These are phyloP conservation scores for Wickerhamiella cacticola DNA, from an alignment of 805 yeast genomes.

Conservation along the genomic window DNA sequence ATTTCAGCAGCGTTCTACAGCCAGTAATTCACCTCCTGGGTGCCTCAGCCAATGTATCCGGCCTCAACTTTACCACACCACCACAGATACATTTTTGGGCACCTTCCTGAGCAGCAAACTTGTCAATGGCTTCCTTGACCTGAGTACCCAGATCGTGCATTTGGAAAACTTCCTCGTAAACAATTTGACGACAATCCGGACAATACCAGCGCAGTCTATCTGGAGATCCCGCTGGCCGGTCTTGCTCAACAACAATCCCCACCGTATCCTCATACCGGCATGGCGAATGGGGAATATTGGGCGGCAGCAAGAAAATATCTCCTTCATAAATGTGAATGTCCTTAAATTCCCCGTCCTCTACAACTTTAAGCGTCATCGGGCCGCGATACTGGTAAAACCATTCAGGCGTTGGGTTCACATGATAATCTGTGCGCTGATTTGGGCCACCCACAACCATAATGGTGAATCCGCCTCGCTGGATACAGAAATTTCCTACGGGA, in stretches of 20 bases:
- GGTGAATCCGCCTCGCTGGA: constrained; percentile 84
- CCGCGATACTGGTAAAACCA: constrained; percentile 87
- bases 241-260: constrained; percentile 87
- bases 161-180: constrained; percentile 59
- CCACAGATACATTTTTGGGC: constrained; percentile 75
- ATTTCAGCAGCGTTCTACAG: no score
- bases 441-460: constrained; percentile 97
- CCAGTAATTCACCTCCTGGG: no score
- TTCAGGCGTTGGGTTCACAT: constrained; percentile 87
- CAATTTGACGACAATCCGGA: constrained; percentile 47
- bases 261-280: constrained; percentile 75
- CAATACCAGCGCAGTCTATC: constrained; percentile 89
- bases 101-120: constrained; percentile 49
- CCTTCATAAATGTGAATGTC: constrained; percentile 73
- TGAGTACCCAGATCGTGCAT: constrained; percentile 81
- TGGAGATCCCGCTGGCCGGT: constrained; percentile 56
- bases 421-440: constrained; percentile 85
- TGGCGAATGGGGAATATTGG: constrained; percentile 80
- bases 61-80: constrained; percentile 29
- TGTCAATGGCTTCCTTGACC: constrained; percentile 67
- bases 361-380: constrained; percentile 69
- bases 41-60: constrained; percentile 17
- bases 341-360: constrained; percentile 61
- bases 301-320: constrained; percentile 77
- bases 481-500: constrained; percentile 83